These are phyloP conservation scores for Pichia ethanolica DNA, from an alignment of 805 yeast species.

Conservation along the genomic window DNA sequence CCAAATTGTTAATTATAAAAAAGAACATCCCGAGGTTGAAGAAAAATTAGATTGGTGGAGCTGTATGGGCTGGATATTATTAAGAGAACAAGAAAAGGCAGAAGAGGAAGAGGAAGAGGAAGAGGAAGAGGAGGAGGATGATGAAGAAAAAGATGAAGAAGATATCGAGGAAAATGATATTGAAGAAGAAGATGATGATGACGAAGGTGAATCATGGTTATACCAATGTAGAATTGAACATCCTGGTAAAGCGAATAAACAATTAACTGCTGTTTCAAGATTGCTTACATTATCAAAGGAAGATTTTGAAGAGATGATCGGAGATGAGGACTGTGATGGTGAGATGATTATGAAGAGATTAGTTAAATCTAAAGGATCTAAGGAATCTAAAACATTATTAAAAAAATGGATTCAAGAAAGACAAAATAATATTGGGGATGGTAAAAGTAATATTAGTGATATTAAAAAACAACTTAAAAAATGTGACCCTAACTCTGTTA, in stretches of 20 bases:
- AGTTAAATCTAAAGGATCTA: constrained; percentile 1
- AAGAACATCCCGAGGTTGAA: constrained; percentile 13
- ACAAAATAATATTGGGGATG: constrained; percentile 1
- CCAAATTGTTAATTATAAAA: constrained; percentile 27
- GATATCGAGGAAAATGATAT: constrained; percentile 19
- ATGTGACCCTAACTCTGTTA: not conserved
- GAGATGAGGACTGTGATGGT: constrained; percentile 7
- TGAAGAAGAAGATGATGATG: constrained; percentile 27
- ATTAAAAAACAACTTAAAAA: constrained; percentile 14
- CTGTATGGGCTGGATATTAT: constrained; percentile 15
- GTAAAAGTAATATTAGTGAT: constrained; percentile 3
- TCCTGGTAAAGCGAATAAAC: constrained; percentile 38
- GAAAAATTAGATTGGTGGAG: constrained; percentile 22
- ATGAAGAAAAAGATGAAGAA: constrained; percentile 9
- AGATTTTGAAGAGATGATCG: constrained; percentile 8
- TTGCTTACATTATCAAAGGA: constrained; percentile 26
- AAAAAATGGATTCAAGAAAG: constrained; percentile 16
- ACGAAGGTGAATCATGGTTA: constrained; percentile 28
- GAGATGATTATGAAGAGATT: constrained; percentile 9
- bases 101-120: constrained; percentile 11
- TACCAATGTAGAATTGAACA: constrained; percentile 32
- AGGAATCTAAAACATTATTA: constrained; percentile 11
- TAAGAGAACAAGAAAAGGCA: constrained; percentile 13
- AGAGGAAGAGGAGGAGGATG: constrained; percentile 12
- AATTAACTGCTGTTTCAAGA: constrained; percentile 37